These are phyloP conservation scores for Plasmopara muralis DNA, from an alignment of 352 stramenopile species.

Conservation along the genomic window DNA sequence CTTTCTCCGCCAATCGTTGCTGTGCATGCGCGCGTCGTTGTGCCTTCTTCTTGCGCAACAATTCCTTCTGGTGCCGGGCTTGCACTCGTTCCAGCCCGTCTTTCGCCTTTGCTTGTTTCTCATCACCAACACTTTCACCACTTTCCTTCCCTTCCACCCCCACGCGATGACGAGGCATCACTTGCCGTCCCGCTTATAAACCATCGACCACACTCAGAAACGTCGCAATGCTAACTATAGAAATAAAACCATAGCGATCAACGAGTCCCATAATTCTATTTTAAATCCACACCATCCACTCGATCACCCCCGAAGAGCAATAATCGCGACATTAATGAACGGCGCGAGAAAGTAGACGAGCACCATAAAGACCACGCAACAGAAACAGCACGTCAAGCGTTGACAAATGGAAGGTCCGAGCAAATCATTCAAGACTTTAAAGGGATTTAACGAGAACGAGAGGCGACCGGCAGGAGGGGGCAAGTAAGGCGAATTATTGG, in stretches of 20 bases:
- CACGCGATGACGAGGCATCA: constrained; percentile 23
- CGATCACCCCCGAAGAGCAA: constrained; percentile 47
- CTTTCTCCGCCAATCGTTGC: constrained; percentile 25
- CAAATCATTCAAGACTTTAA: constrained; percentile 85
- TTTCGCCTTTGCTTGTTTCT: background rate
- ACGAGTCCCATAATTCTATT: no score
- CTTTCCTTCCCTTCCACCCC: constrained; percentile 11
- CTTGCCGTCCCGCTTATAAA: background rate
- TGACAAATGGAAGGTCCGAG: constrained; percentile 84
- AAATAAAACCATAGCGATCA: constrained; percentile 1
- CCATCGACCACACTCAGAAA: background rate
- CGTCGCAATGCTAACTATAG: constrained; percentile 19
- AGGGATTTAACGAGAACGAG: constrained; percentile 89
- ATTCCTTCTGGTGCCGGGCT: constrained; percentile 35
- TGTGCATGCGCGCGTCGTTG: constrained; percentile 42
- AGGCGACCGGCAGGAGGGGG: constrained; percentile 85
- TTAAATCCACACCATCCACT: background rate
- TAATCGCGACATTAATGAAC: constrained; percentile 80
- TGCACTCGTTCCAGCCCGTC: constrained; percentile 16
- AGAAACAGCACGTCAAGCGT: constrained; percentile 78
- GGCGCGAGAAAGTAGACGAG: constrained; percentile 82
- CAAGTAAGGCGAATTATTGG: constrained; percentile 91
- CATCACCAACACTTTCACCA: constrained; percentile 16
- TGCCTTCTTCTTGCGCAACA: constrained; percentile 42
- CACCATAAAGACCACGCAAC: constrained; percentile 80